Base-by-base conservation (phyloP, 306 rosid genomes). In the Vigna unguiculata region DNA sequence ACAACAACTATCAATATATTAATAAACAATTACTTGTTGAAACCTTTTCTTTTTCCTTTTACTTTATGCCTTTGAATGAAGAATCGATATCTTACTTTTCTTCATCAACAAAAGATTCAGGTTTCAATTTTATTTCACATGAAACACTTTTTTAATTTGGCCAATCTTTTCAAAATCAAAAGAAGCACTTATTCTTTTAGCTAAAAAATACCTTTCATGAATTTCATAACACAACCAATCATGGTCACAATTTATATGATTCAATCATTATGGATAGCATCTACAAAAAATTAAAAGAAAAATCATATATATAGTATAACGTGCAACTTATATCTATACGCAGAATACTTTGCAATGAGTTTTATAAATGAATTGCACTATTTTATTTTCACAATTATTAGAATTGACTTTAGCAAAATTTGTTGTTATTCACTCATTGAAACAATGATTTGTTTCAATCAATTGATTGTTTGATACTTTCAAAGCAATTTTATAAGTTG, bases 351-450 rank as follows among this genome's bases (percentile, higher is more conserved):
- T 34, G 24, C 9, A 71, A 47, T 20, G 48, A 59, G 60, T 60
- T 60, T 52, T 15, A 9, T 36, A 20, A 20, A 14, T 38, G 8
- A 53, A 20, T 53, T 63, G n/a, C 22, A 24, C 43, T 61, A 80
- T 54, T 65, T 54, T 65, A 54, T 20, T 30, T 79, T 73, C 69
- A 53, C 69, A 72, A 72, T 80, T 43, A 73, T 80, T 72, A 41
- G 74, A 65, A 65, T 80, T 73, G 83, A 80, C 79, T 80, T 63
- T 80, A 6, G 16, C 22, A 53, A 54, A 72, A 25, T 45, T 73
- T 80, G 47, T 48, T 51, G 14, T 28, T 72, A 54, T 52, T 80
- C 79, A 17, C 36, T 63, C 74, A 32, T 65, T 65, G 53, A 54
- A 43, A 30, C 51, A 80, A 72, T 53, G 46, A 80, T 80, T 73